These are phyloP conservation scores for Syzygium malaccense DNA, from an alignment of 441 rosid species.

Conservation along the genomic window DNA sequence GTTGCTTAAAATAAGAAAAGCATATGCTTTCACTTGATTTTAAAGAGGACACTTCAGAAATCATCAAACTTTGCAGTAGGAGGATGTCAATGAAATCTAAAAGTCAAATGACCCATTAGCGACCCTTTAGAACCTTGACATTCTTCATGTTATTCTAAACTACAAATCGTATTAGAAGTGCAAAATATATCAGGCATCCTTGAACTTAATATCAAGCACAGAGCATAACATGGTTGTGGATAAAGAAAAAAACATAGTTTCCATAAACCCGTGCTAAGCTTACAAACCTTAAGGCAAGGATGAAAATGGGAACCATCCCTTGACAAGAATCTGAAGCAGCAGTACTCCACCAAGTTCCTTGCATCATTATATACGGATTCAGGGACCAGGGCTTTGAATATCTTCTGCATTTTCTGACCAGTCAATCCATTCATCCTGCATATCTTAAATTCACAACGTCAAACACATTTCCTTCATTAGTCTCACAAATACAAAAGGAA, in stretches of 20 bases:
- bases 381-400: conserved; percentile 77
- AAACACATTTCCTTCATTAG: conserved; percentile 26
- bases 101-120: neutral
- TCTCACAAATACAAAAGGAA: neutral
- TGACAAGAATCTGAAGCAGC: conserved; percentile 91
- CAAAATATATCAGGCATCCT: neutral
- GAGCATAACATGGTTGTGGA: neutral
- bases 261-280: neutral
- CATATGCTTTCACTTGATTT: neutral
- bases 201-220: neutral
- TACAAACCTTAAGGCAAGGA: conserved; percentile 77
- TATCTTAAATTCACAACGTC: conserved; percentile 27
- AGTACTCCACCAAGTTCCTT: conserved; percentile 80
- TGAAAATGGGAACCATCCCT: conserved; percentile 73
- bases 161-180: neutral
- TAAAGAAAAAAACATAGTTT: neutral
- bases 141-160: neutral
- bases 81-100: neutral
- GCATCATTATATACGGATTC: conserved; percentile 50
- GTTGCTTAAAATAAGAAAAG: neutral
- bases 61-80: neutral
- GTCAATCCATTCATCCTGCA: conserved; percentile 97
- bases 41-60: neutral
- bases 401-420: conserved; percentile 75
- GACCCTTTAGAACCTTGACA: neutral